Evolutionary conservation across 192 early-diverging fungal genomes (phyloP).

Genomic region (Podila clonocystis): DNA sequence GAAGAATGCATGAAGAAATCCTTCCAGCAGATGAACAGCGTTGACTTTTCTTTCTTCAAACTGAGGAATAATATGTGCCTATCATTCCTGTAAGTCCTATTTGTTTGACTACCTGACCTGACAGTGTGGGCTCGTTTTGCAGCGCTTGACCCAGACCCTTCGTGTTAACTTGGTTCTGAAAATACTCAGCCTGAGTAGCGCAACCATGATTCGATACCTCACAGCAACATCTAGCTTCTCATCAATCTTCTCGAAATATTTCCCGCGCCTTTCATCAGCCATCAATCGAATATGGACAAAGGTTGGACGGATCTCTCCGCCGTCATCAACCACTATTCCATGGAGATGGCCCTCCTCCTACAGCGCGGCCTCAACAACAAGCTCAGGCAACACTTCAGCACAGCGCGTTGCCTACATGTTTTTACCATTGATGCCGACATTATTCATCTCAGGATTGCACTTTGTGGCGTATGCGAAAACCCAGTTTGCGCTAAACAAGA

Average conservation of each 20-base stretch:
- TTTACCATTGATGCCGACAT: slow-evolving; percentile 15
- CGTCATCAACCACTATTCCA: neutral
- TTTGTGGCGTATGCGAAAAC: slow-evolving; percentile 3
- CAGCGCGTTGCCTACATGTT: neutral
- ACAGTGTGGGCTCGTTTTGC: neutral
- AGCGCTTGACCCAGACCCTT: neutral
- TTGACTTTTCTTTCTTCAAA: neutral
- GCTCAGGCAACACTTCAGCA: neutral
- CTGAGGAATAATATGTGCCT: slow-evolving; percentile 3
- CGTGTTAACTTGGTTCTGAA: neutral
- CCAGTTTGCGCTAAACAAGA: slow-evolving; percentile 4
- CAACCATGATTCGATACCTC: slow-evolving; percentile 8
- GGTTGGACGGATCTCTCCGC: neutral
- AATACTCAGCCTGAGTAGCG: slow-evolving; percentile 1
- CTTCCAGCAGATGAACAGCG: neutral
- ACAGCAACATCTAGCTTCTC: slow-evolving; percentile 4
- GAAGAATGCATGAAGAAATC: neutral
- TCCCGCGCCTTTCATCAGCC: neutral
- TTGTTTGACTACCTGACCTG: neutral
- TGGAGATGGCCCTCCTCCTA: neutral
- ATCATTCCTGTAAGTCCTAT: slow-evolving; percentile 12
- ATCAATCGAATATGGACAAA: too few species aligned
- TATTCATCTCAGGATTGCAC: slow-evolving; percentile 22
- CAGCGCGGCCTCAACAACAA: neutral
- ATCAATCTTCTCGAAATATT: neutral